Percentiles rank a stretch among this genome's conserved stretches.
Evolutionary conservation across 768 basidiomycete genomes (phyloP).

Genomic region (Auricularia heimuer): DNA sequence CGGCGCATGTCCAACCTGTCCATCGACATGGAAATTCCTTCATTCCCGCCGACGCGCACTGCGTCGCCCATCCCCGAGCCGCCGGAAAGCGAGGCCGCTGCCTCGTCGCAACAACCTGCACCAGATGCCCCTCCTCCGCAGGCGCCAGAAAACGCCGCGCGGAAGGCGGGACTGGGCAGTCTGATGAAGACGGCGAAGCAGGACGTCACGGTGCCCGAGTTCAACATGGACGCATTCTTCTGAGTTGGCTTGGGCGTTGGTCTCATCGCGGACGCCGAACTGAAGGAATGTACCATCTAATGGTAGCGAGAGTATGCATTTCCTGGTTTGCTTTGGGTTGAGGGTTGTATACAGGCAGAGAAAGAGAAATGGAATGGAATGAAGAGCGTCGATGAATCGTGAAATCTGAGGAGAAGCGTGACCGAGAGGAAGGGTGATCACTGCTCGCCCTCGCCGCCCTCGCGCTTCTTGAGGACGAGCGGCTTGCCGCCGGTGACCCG

Average conservation of each 20-base stretch:
- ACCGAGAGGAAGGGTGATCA: conserved; percentile 11
- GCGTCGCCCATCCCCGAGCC: conserved; percentile 33
- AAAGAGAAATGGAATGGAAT: not conserved
- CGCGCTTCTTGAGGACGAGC: conserved; percentile 82
- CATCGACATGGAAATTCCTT: conserved; percentile 80
- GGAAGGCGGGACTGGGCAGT: conserved; percentile 65
- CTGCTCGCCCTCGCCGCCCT: conserved; percentile 48
- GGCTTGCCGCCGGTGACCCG: conserved; percentile 60
- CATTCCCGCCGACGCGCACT: conserved; percentile 46
- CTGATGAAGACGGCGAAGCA: conserved; percentile 88
- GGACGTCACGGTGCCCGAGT: conserved; percentile 77
- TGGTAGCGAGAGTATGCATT: not conserved
- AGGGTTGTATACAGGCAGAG: not conserved
- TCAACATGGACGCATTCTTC: conserved; percentile 70
- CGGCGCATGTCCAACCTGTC: conserved; percentile 52
- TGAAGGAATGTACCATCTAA: not conserved
- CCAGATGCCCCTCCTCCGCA: not conserved
- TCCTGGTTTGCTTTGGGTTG: not conserved
- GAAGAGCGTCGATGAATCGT: not conserved
- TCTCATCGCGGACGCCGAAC: not conserved
- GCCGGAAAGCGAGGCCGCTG: conserved; percentile 22
- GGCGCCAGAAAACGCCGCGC: conserved; percentile 6
- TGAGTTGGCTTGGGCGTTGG: not conserved
- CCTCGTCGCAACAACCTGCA: conserved; percentile 44
- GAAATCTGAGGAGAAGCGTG: not conserved